Evolutionary conservation across 129 eudicot genomes (phyloP), one percentile per base, ranked within the genome.

Genomic region (Rutidosis leptorrhynchoides): DNA sequence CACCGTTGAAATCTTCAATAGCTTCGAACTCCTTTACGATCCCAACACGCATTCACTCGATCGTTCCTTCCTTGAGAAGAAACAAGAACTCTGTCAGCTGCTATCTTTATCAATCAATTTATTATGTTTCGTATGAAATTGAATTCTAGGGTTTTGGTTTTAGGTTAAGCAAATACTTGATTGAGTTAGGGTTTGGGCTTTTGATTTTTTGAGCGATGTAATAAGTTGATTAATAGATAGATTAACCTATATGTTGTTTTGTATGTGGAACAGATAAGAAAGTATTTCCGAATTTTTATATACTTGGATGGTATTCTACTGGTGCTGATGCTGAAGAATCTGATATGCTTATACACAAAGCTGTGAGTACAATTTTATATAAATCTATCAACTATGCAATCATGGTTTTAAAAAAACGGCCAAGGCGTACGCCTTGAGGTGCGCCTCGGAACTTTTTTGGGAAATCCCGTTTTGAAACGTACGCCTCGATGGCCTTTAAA

Each of bases 261-360:
- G n/a, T n/a, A n/a, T n/a, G n/a, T n/a, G 76, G 66, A 46, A 68
- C 87, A 92, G 98, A 88, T 78, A 92, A 92, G 91, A 92, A 92
- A 71, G 98, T 92, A 25, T 92, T 88, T 55, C 98, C 98, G 2
- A 75, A 92, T 60, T 92, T 88, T 68, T 92, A 92, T 66, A 69
- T 92, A 15, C 95, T 92, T 30, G 98, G 98, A 69, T 92, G 98
- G 98, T 92, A 92, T 70, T 92, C 98, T 9, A 92, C 95, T 2
- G 96, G 98, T 49, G 88, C 90, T 51, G 98, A 88, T 83, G 98
- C 96, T 0, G 82, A 88, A 62, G 98, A 92, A 54, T 82, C 96
- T 6, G 96, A 92, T 83, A 85, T 92, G 98, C 81, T 65, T 48
- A 92, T 85, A 55, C 96, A 92, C 84, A 88, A 82, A 84, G 88